Conservation (phyloP, 2,329 filamentous ascomycete genomes). For the Aureobasidium uvarum region DNA sequence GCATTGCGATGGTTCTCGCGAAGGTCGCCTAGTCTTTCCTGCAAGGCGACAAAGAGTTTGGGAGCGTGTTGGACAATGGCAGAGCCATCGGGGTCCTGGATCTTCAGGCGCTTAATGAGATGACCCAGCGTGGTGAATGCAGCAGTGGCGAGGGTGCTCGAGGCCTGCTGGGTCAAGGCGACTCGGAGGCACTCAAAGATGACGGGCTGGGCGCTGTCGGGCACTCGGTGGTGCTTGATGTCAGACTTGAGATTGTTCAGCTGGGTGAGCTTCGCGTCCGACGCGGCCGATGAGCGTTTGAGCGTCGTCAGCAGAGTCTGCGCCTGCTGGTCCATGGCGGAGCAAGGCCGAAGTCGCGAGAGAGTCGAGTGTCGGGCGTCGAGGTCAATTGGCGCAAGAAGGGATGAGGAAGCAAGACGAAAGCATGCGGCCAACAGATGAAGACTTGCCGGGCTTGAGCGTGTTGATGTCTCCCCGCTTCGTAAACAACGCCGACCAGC, state of each 20-base stretch:
- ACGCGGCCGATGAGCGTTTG: constrained; percentile 62
- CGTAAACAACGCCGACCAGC: constrained; percentile 16
- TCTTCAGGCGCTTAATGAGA: constrained; percentile 77
- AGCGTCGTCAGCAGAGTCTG: constrained; percentile 54
- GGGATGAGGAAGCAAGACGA: not conserved
- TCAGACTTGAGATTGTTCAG: constrained; percentile 73
- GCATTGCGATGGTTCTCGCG: constrained; percentile 80
- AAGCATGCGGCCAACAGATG: not conserved
- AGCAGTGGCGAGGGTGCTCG: constrained; percentile 68
- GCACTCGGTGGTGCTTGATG: constrained; percentile 91
- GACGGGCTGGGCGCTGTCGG: constrained; percentile 65
- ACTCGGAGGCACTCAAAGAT: constrained; percentile 80
- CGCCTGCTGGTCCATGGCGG: constrained; percentile 57
- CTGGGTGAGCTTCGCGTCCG: constrained; percentile 67
- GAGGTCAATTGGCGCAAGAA: constrained; percentile 14
- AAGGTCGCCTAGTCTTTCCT: constrained; percentile 82
- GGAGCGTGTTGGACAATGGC: constrained; percentile 63
- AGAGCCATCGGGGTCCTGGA: constrained; percentile 76
- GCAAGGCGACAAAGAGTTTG: constrained; percentile 68
- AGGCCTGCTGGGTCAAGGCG: constrained; percentile 73
- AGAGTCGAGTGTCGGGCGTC: not conserved
- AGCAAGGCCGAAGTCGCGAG: constrained; percentile 5
- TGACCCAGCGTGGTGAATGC: constrained; percentile 87
- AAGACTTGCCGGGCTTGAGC: not conserved
- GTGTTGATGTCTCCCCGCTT: constrained; percentile 22